Conservation (phyloP, 306 rosid genomes). For the Vigna reflexopilosa region DNA sequence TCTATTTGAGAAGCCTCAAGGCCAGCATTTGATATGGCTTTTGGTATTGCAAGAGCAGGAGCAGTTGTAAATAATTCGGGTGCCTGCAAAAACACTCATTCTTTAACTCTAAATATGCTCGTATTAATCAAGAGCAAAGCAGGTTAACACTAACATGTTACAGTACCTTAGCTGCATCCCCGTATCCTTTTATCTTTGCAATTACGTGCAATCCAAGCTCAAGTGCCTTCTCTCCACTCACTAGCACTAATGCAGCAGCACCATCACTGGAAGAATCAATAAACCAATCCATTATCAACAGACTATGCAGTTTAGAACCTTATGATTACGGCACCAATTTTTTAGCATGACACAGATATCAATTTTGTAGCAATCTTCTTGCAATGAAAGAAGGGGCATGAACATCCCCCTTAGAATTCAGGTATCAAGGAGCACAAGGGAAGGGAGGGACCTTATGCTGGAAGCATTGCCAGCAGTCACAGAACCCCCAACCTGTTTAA, state of each 20-base stretch:
- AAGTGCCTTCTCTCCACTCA: slow-evolving; percentile 85
- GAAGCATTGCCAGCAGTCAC: slow-evolving; percentile 98
- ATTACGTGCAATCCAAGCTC: slow-evolving; percentile 85
- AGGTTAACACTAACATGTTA: slow-evolving; percentile 35
- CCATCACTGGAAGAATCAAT: slow-evolving; percentile 74
- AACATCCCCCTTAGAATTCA: slow-evolving; percentile 21
- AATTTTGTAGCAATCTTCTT: slow-evolving; percentile 23
- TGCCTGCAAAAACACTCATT: slow-evolving; percentile 64
- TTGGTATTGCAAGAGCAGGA: slow-evolving; percentile 87
- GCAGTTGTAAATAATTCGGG: slow-evolving; percentile 90
- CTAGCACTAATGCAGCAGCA: slow-evolving; percentile 92
- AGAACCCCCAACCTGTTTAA: slow-evolving; percentile 78
- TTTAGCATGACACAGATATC: slow-evolving; percentile 22
- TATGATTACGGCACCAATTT: neutral
- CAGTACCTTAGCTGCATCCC: slow-evolving; percentile 93
- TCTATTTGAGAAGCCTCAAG: slow-evolving; percentile 83
- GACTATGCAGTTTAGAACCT: slow-evolving; percentile 32
- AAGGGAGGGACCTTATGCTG: slow-evolving; percentile 62
- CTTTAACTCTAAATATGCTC: slow-evolving; percentile 41
- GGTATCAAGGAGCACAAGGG: slow-evolving; percentile 12
- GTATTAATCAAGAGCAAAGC: slow-evolving; percentile 41
- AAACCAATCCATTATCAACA: slow-evolving; percentile 43
- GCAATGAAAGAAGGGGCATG: neutral
- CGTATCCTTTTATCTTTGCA: slow-evolving; percentile 86
- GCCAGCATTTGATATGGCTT: slow-evolving; percentile 88